These are phyloP conservation scores for Firmiana major DNA, from an alignment of 345 rosid species.

Conservation along the genomic window DNA sequence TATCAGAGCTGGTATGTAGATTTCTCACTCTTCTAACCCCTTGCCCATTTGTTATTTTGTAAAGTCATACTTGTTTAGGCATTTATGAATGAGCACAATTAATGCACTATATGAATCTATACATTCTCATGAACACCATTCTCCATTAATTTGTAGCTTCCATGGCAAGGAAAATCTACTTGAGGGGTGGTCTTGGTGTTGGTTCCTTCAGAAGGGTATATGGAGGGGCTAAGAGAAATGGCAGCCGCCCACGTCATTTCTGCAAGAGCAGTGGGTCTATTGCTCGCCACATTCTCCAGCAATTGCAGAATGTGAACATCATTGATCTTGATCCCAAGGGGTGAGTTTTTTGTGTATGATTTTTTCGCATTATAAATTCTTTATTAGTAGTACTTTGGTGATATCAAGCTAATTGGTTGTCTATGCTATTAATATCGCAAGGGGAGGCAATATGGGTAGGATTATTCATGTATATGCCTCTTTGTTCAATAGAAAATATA, in stretches of 20 bases:
- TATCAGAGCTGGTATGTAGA: slow-evolving; percentile 52
- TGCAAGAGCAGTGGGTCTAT: slow-evolving; percentile 85
- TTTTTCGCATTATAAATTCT: background rate
- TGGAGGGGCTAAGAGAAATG: slow-evolving; percentile 6
- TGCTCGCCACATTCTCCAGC: slow-evolving; percentile 42
- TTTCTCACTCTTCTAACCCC: background rate
- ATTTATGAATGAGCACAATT: background rate
- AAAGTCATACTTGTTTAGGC: background rate
- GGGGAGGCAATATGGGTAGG: background rate
- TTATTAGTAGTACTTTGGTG: background rate
- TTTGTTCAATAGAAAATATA: background rate
- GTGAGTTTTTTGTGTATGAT: background rate
- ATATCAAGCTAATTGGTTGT: background rate
- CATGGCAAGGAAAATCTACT: slow-evolving; percentile 88
- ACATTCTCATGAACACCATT: background rate
- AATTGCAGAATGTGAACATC: slow-evolving; percentile 16
- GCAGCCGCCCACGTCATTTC: slow-evolving; percentile 29
- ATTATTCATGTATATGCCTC: background rate
- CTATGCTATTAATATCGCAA: background rate
- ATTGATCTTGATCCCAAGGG: slow-evolving; percentile 11
- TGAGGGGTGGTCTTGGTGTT: slow-evolving; percentile 86
- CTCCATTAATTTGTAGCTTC: background rate
- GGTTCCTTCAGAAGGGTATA: slow-evolving; percentile 8
- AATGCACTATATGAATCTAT: background rate
- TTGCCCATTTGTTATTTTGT: background rate